phyloP scores from a whole-genome alignment of 23 red algal genomes.

The Porphyridium purpureum region DNA sequence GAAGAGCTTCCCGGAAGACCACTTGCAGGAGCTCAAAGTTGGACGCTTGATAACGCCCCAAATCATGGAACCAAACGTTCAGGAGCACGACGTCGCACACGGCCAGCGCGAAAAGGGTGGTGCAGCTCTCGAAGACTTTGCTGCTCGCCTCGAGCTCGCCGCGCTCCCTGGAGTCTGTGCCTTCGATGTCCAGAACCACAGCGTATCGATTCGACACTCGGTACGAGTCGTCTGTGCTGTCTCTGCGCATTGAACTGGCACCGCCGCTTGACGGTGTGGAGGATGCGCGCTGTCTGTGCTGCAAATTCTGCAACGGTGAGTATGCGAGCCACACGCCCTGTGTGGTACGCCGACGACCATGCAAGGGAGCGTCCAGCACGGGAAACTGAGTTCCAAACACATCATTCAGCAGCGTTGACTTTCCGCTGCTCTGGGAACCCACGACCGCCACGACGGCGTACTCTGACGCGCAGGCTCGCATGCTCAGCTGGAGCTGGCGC shows the following conservation, averaged over 20 bases:
- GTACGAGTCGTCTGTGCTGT: too few relatives aligned
- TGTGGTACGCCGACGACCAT: conserved; percentile 74
- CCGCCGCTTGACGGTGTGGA: too few relatives aligned
- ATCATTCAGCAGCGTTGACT: conserved; percentile 77
- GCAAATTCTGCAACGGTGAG: too few relatives aligned
- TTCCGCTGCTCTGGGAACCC: conserved; percentile 80
- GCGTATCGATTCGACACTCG: background rate
- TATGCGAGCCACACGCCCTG: conserved; percentile 56
- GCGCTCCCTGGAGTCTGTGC: conserved; percentile 79
- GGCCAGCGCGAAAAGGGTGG: conserved; percentile 60
- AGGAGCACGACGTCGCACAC: conserved; percentile 64
- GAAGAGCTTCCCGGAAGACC: too few relatives aligned
- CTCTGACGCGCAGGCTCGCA: too few relatives aligned
- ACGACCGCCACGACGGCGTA: conserved; percentile 63
- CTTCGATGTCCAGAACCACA: conserved; percentile 94
- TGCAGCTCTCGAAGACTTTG: conserved; percentile 71
- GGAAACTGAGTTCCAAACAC: conserved; percentile 84
- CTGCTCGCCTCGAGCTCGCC: conserved; percentile 37
- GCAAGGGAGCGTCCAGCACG: conserved; percentile 56
- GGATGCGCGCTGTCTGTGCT: too few relatives aligned
- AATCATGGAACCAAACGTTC: conserved; percentile 92
- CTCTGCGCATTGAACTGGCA: too few relatives aligned
- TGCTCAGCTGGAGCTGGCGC: too few relatives aligned
- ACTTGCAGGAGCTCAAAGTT: conserved; percentile 70
- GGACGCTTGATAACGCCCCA: conserved; percentile 70